These are phyloP conservation scores for Jatropha podagrica DNA, from an alignment of 441 rosid genomes.

Conservation along the genomic window DNA sequence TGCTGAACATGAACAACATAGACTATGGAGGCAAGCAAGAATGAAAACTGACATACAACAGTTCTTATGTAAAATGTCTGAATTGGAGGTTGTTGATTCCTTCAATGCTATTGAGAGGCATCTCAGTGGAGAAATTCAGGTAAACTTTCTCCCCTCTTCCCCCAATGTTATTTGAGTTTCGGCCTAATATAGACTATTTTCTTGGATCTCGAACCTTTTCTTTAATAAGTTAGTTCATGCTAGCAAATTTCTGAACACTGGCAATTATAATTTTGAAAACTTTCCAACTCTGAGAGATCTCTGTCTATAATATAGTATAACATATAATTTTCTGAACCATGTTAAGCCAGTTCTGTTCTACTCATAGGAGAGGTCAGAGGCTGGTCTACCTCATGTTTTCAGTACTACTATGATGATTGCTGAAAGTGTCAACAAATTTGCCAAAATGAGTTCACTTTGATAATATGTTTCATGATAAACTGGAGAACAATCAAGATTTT, in stretches of 20 bases:
- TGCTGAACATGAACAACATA: constrained; percentile 86
- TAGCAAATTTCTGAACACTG: background rate
- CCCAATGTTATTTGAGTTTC: too few relatives aligned
- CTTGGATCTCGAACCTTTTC: background rate
- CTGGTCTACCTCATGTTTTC: background rate
- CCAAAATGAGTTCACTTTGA: background rate
- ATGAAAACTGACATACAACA: constrained; percentile 65
- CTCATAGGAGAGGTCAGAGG: background rate
- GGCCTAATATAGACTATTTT: background rate
- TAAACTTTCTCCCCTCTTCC: constrained; percentile 13
- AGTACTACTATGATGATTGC: background rate
- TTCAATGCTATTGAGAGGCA: constrained; percentile 89
- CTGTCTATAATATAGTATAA: background rate
- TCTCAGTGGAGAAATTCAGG: constrained; percentile 75
- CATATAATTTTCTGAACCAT: background rate
- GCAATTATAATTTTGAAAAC: background rate
- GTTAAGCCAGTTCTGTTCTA: background rate
- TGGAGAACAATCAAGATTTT: background rate
- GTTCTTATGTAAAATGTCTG: constrained; percentile 69
- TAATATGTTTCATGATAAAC: background rate
- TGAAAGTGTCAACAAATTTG: background rate
- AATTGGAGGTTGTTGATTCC: constrained; percentile 87
- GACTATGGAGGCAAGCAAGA: constrained; percentile 88
- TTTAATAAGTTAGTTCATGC: background rate
- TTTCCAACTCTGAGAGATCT: background rate